phyloP scores from a whole-genome alignment of 352 stramenopile genomes.

The Globisporangium heterothallicum region DNA sequence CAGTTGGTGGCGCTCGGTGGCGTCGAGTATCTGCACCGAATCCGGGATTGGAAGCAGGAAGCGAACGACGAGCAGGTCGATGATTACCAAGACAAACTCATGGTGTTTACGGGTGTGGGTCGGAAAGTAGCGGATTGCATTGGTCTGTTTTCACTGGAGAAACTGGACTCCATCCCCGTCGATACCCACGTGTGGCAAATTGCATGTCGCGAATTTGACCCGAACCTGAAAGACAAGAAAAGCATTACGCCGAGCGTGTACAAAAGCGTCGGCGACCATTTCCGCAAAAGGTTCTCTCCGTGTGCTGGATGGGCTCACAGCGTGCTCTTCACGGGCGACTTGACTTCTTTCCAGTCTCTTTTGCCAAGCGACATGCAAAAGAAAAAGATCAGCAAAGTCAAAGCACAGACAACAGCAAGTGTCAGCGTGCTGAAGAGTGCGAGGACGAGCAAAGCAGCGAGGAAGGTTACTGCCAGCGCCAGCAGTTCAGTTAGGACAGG shows the following conservation, averaged over 20 bases:
- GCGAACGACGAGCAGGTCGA: not conserved
- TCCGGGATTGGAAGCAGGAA: conserved; percentile 30
- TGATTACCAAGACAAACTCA: conserved; percentile 48
- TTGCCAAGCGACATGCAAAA: conserved; percentile 19
- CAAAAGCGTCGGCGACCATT: conserved; percentile 88
- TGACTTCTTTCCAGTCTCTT: conserved; percentile 31
- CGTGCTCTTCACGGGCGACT: conserved; percentile 48
- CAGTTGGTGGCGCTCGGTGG: conserved; percentile 64
- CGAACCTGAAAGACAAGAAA: conserved; percentile 40
- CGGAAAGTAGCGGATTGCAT: conserved; percentile 97
- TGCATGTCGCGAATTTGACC: conserved; percentile 80
- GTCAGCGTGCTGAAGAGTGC: not conserved
- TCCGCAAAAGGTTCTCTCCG: conserved; percentile 85
- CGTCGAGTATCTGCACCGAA: conserved; percentile 45
- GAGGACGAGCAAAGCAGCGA: no score
- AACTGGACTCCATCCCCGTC: conserved; percentile 91
- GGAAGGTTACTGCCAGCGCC: no score
- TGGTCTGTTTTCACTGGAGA: conserved; percentile 94
- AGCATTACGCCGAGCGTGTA: conserved; percentile 85
- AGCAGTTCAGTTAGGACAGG: no score
- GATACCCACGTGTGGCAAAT: conserved; percentile 97
- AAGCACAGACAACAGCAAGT: not conserved
- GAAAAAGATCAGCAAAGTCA: conserved; percentile 3
- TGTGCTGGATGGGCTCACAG: conserved; percentile 92
- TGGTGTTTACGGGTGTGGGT: conserved; percentile 83